These are phyloP conservation scores for Nematodospora anomalae DNA, from an alignment of 1,139 yeast genomes.

Conservation along the genomic window DNA sequence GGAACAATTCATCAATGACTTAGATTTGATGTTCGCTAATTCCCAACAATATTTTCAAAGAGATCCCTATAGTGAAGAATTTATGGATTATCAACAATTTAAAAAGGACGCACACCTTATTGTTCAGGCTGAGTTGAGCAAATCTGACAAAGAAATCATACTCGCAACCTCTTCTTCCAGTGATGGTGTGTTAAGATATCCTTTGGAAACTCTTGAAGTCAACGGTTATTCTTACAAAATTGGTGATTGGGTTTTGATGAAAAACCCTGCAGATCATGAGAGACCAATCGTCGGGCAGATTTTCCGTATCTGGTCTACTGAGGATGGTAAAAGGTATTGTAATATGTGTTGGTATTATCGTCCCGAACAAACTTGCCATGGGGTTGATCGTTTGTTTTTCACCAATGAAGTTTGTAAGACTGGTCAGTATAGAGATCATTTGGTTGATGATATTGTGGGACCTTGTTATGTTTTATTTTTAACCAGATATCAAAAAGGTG, in stretches of 20 bases:
- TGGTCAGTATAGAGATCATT: conserved; percentile 94
- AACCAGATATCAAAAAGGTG: conserved; percentile 92
- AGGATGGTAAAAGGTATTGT: conserved; percentile 82
- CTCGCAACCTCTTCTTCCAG: conserved; percentile 62
- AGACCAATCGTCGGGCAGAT: conserved; percentile 94
- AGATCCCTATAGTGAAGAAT: conserved; percentile 61
- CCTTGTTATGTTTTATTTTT: conserved; percentile 94
- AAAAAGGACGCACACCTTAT: conserved; percentile 62
- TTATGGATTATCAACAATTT: conserved; percentile 38
- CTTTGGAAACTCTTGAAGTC: conserved; percentile 72
- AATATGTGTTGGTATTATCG: conserved; percentile 98
- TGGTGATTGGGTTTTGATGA: conserved; percentile 93
- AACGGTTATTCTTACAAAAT: conserved; percentile 75
- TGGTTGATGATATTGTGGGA: conserved; percentile 83
- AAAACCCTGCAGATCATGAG: conserved; percentile 81
- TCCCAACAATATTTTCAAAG: conserved; percentile 62
- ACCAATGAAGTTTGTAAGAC: conserved; percentile 95
- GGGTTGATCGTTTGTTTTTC: conserved; percentile 83
- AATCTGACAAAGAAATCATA: conserved; percentile 79
- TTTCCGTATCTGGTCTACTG: conserved; percentile 85
- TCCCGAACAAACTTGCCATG: conserved; percentile 96
- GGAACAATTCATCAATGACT: conserved; percentile 73
- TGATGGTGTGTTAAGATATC: conserved; percentile 61
- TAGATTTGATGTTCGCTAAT: conserved; percentile 72
- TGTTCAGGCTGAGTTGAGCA: conserved; percentile 69